Base-by-base conservation (phyloP, 108 stramenopile species). In the Cylindrotheca fusiformis region DNA sequence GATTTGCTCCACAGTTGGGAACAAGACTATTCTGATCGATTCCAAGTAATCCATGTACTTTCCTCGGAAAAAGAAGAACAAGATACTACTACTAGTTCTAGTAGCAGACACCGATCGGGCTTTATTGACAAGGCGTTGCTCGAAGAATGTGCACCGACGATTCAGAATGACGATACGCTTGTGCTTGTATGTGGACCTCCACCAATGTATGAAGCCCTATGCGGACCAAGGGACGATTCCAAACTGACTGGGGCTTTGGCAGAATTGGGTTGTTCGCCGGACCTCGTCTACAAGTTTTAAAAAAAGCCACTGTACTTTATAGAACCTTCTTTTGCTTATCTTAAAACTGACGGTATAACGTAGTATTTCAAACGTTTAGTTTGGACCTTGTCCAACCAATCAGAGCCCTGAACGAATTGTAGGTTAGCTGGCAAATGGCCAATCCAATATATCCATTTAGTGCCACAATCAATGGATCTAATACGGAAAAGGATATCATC, bases 161-260 rank as follows among this genome's bases (percentile, higher is more conserved):
- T 55, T 24, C 6, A 24, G 21, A 55, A 32, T 27, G 31, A 50
- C 23, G 91, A 93, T 66, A 62, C 62, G 0, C 65, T 93, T 31
- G 81, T 98, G 33, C 91, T 95, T 56, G 91, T 98, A 26, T 98
- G 98, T 67, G 98, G 98, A 10, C 96, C 98, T 28, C 95, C 95
- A 0, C 79, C 88, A 19, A 90, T 98, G 88, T 86, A 92, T 68
- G 52, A 96, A 33, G 72, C 91, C 17, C 24, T 98, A 19, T 94
- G 87, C 51, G 95, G 91, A 48, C 91, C 94, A 3, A 83, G 94
- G 36, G 83, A 81, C 36, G 79, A 84, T 25, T 93, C 91, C 8
- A 67, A 71, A 44, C 72, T 98, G 12, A 60, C 55, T 23, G 98
- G 98, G 2, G 26, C 95, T 18, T 59, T 96, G 45, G 77, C 72